Base-by-base conservation (phyloP, 805 yeast species). In the Saturnispora diversa region DNA sequence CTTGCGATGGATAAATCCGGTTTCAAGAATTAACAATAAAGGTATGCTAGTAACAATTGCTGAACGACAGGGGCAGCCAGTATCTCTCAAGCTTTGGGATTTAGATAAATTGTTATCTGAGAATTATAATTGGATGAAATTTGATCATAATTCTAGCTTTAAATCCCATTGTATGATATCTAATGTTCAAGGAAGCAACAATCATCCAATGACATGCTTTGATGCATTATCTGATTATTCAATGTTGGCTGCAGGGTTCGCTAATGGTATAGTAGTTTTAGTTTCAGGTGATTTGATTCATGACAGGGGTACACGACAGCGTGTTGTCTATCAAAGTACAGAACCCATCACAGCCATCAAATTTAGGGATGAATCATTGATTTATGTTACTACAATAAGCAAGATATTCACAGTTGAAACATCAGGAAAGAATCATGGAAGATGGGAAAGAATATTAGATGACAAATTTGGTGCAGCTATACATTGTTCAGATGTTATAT, bases 251-350 rank as follows among this genome's bases (percentile, higher is more conserved):
- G 62, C 84, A 34, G 95, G 95, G 0, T 84, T 77, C 51, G 80
- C 88, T 11, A 81, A 87, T 57, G 98, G 98, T 2, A 69, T 77
- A 16, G 86, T 88, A 2, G 65, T 88, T 2, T 63, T 88, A 6
- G 74, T 88, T 0, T 64, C 97, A 46, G 98, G 98, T 7, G 97
- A 92, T 58, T 59, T 92, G 24, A 49, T 85, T 6, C 75, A 87
- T 50, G 98, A 92, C 54, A 66, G 95, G 44, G 97, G 97, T 0
- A 77, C 95, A 8, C 74, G 92, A 48, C 97, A 90, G 53, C 66
- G 97, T 22, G 58, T 81, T 0, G 77, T 88, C 1, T 84, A 78
- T 54, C 84, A 81, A 44, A 74, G 79, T 38, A 60, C 62, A 12
- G 92, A 85, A 36, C 95, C 97, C 1, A 71, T 92, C 15, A 90